Evolutionary conservation across 164 flowering plant species (phyloP), one percentile per base, ranked within the genome.

Genomic region (Euptelea pleiosperma): DNA sequence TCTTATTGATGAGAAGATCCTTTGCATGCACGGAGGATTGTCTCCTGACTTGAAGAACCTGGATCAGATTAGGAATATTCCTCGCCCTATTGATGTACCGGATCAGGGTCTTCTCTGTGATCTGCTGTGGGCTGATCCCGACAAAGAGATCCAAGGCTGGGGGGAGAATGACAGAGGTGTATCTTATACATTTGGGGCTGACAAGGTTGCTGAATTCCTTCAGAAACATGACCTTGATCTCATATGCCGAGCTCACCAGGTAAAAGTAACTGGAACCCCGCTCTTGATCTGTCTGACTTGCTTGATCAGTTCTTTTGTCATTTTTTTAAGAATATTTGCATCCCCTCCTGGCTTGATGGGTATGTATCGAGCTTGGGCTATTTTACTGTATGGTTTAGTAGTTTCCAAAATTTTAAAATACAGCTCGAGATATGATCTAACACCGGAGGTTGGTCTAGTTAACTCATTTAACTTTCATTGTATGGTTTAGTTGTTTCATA

Each of bases 161-260:
- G 85, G 77, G 21, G 79, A 78, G 68, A 80, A 80, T 76, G 85
- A 80, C 37, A 70, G 88, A 47, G 85, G 86, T 60, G 80, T 82
- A 7, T 82, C 86, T 11, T 82, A 63, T 53, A 79, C 82, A n/a
- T 82, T 82, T 69, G 88, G 88, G 24, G 68, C 79, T 52, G 88
- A 83, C 66, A 71, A 49, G 52, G 83, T 83, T 61, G 40, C 73
- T 49, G 83, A 83, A 31, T 83, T 83, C 34, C 85, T 83, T 52
- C 61, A 74, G 49, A 78, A 75, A 55, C 88, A 78, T 65, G 85
- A 79, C 48, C 79, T 83, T 53, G 85, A 83, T 68, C 83, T 82
- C 24, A 58, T 83, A 28, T 83, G 88, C 62, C 78, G 88, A 29
- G 85, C 85, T 37, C 85, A 83, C 64, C 85, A 83, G 85, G 88